Evolutionary conservation across 441 rosid species (phyloP).

Genomic region (Populus hybrid): DNA sequence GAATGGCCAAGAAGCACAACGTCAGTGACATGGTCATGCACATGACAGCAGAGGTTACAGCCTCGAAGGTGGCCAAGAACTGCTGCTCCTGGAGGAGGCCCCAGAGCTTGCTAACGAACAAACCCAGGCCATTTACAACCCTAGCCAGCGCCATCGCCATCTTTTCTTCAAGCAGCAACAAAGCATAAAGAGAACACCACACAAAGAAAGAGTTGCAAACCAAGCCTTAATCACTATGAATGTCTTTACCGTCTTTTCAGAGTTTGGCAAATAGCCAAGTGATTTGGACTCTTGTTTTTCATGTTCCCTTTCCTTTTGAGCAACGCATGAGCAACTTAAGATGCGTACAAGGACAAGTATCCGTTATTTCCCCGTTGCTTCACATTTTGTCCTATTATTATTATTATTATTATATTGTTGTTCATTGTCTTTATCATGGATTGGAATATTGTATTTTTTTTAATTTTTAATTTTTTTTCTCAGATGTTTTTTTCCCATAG

Average conservation of each 20-base stretch:
- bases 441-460: no score
- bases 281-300: neutral
- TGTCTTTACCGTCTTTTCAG: neutral
- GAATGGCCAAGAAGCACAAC: conserved; percentile 36
- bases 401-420: no score
- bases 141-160: conserved; percentile 11
- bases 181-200: neutral
- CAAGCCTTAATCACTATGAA: neutral
- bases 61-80: conserved; percentile 25
- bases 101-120: conserved; percentile 15
- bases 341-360: neutral
- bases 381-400: neutral
- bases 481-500: no score
- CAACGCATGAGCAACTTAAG: neutral
- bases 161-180: neutral
- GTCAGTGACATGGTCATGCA: conserved; percentile 32
- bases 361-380: neutral
- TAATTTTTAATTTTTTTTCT: no score
- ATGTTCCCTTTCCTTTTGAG: neutral
- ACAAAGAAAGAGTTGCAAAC: neutral
- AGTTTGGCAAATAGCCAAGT: neutral
- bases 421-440: no score
- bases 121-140: conserved; percentile 5
- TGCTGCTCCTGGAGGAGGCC: conserved; percentile 25
- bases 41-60: conserved; percentile 30